Evolutionary conservation across 2,329 filamentous ascomycete species (phyloP).

Genomic region (Metarhizium sp.): DNA sequence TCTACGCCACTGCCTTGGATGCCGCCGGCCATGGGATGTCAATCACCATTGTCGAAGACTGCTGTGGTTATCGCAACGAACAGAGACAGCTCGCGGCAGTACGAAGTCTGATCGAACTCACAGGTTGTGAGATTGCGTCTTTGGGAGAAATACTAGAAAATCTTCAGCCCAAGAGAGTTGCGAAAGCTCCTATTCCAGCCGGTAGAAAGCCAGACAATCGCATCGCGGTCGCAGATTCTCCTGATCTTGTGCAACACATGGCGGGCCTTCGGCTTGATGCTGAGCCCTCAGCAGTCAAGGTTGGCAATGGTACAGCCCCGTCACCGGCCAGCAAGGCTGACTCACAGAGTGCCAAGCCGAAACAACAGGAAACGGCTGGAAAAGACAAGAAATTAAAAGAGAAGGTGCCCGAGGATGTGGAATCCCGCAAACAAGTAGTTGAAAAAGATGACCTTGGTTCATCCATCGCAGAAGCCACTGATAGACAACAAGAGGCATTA

Average conservation of each 20-base stretch:
- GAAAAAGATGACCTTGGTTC: neutral
- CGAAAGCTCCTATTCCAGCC: neutral
- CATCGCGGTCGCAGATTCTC: constrained; percentile 5
- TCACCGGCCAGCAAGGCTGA: constrained; percentile 4
- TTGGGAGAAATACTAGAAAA: constrained; percentile 46
- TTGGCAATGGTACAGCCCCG: neutral
- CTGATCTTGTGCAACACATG: constrained; percentile 23
- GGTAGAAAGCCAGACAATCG: neutral
- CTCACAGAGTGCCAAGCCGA: constrained; percentile 8
- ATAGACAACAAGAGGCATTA: neutral
- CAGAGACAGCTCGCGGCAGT: constrained; percentile 62
- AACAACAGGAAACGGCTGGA: constrained; percentile 10
- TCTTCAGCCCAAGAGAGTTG: constrained; percentile 11
- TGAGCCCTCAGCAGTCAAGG: constrained; percentile 13
- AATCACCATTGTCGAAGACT: constrained; percentile 84
- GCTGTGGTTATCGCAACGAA: constrained; percentile 69
- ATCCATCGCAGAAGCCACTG: neutral
- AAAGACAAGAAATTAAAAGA: neutral
- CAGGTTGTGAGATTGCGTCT: constrained; percentile 59
- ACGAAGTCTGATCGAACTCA: constrained; percentile 60
- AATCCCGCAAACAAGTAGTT: neutral
- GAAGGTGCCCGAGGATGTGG: neutral
- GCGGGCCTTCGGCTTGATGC: constrained; percentile 20
- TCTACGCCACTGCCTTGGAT: constrained; percentile 86
- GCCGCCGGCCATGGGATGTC: constrained; percentile 78